Evolutionary conservation across 129 eudicot species (phyloP), one percentile per base, ranked within the genome.

Genomic region (Tagetes patula): DNA sequence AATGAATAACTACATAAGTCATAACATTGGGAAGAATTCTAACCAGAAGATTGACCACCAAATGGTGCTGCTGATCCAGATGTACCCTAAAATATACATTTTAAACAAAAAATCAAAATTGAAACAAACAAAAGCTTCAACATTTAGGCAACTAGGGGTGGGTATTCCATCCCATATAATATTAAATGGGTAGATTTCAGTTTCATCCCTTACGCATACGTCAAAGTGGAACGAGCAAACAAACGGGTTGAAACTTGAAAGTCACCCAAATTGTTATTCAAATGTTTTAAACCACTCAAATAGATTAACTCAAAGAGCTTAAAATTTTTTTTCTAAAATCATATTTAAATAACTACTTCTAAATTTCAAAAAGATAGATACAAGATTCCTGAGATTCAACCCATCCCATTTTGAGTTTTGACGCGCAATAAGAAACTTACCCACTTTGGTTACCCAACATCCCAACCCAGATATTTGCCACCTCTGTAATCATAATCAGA

Each of bases 1-100:
- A 30, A 10, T 31, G 11, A 34, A 42, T 32, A 60, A 60, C 8
- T 62, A 45, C 20, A 59, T 2, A 47, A 47, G 13, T 11, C n/a
- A 10, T 73, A 46, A 59, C 41, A 54, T 1, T 4, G 43, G 47
- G 32, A 38, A 65, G 33, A 65, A 52, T 52, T 63, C 83, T 83
- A 81, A 89, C 98, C 95, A 65, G 92, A 87, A 75, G 89, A 79
- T 58, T 79, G 85, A 67, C 90, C 87, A 45, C 85, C 85, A 38
- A 65, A 43, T 30, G 90, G 85, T 42, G 81, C 49, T 68, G 73
- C 83, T 47, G 85, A 66, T 70, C 84, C 90, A 73, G 96, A 84
- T 63, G 88, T 31, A 79, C 78, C 88, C 99, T 94, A 87, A 65
- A 83, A 75, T 59, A 52, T 65, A 65, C 33, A 72, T 72, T 72